Evolutionary conservation across 2,329 filamentous ascomycete genomes (phyloP).

Genomic region (Colletotrichum karsti): DNA sequence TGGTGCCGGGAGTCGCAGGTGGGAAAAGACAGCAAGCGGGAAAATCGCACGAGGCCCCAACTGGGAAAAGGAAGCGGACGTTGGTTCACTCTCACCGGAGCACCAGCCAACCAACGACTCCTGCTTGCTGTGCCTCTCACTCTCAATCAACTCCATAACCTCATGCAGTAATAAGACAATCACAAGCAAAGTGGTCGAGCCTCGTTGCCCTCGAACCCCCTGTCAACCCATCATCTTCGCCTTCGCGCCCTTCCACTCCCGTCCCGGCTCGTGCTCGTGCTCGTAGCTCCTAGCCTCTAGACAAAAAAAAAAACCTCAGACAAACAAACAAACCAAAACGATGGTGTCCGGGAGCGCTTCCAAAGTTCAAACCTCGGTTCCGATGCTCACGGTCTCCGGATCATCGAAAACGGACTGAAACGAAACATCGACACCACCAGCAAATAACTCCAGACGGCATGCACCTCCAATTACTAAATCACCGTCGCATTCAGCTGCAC

Average conservation of each 20-base stretch:
- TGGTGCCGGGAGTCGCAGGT: neutral
- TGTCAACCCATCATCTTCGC: neutral
- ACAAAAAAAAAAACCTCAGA: too few species aligned
- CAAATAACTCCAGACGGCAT: constrained; percentile 9
- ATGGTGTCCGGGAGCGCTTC: constrained; percentile 1
- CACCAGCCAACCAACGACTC: neutral
- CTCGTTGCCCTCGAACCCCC: neutral
- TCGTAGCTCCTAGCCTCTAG: neutral
- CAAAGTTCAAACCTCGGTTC: too few species aligned
- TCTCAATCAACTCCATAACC: neutral
- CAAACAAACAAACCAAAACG: neutral
- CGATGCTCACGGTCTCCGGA: constrained; percentile 3
- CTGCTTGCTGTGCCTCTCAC: neutral
- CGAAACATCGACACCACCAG: constrained; percentile 16
- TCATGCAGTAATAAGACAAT: too few species aligned
- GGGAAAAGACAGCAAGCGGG: constrained; percentile 2
- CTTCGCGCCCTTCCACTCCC: neutral
- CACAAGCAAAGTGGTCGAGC: neutral
- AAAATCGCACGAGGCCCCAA: neutral
- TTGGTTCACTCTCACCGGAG: constrained; percentile 1
- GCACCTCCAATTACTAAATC: constrained; percentile 17
- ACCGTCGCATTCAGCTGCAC: constrained; percentile 13
- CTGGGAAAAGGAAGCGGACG: neutral
- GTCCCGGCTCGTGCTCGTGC: neutral
- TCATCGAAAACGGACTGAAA: constrained; percentile 12